Conservation (phyloP, 257 asterid species). For the Prunella vulgaris region DNA sequence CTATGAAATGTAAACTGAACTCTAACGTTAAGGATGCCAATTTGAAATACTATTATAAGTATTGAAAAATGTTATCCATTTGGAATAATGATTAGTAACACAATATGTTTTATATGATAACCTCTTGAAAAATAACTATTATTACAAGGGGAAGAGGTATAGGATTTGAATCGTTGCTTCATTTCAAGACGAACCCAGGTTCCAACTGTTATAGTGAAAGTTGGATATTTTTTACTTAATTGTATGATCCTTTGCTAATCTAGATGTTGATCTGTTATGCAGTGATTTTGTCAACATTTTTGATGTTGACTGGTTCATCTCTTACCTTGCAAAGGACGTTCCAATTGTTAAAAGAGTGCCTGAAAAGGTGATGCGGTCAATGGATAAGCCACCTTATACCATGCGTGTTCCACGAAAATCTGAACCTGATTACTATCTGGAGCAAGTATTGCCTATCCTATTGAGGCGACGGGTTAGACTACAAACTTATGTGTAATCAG, state of each 20-base stretch:
- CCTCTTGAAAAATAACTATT: not conserved
- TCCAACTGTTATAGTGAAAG: not conserved
- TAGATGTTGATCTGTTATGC: constrained; percentile 36
- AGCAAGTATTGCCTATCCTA: constrained; percentile 91
- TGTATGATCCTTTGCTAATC: constrained; percentile 19
- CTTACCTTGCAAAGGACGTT: constrained; percentile 86
- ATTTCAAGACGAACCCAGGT: constrained; percentile 10
- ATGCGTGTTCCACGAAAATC: constrained; percentile 99
- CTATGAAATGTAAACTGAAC: not conserved
- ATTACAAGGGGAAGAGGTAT: not conserved
- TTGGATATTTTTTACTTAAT: constrained; percentile 1
- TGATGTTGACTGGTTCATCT: constrained; percentile 93
- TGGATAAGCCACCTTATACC: constrained; percentile 98
- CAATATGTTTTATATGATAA: not conserved
- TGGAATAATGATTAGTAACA: constrained; percentile 5
- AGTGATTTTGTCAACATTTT: constrained; percentile 88
- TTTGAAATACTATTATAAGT: not conserved
- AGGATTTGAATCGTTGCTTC: not conserved
- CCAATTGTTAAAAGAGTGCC: constrained; percentile 88
- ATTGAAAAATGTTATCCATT: constrained; percentile 8
- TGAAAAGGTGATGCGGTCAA: constrained; percentile 92
- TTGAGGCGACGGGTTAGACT: constrained; percentile 84
- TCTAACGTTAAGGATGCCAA: not conserved
- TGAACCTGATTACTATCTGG: constrained; percentile 91
- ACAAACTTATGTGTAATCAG: constrained; percentile 4